Conservation (phyloP, 352 stramenopile species). For the Pythium apleroticum region DNA sequence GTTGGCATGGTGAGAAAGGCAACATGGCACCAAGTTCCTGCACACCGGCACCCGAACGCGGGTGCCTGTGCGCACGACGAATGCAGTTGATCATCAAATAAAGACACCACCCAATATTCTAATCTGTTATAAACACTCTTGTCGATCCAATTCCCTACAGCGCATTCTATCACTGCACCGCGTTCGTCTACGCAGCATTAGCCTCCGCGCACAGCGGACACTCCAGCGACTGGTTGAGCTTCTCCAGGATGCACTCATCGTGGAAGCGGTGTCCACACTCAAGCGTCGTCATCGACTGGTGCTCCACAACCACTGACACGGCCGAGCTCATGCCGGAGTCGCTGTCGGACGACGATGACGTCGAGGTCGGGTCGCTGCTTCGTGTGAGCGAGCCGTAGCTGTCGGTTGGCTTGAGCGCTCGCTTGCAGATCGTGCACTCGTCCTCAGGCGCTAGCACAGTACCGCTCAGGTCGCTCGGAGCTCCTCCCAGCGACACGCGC, state of each 20-base stretch:
- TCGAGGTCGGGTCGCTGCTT: conserved; percentile 25
- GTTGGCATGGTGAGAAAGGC: background rate
- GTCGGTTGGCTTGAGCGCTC: conserved; percentile 22
- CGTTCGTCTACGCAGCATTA: conserved; percentile 2
- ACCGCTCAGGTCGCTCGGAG: background rate
- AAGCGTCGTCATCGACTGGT: conserved; percentile 63
- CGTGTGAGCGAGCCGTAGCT: conserved; percentile 33
- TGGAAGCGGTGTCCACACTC: conserved; percentile 84
- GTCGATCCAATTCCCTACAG: background rate
- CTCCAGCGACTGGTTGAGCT: conserved; percentile 70
- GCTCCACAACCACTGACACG: conserved; percentile 27
- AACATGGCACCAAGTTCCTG: background rate
- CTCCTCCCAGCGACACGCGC: conserved; percentile 41
- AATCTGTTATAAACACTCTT: background rate
- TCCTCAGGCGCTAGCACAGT: conserved; percentile 33
- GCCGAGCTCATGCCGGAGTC: conserved; percentile 26
- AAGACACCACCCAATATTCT: background rate
- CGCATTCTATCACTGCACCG: no score
- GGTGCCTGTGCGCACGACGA: no score
- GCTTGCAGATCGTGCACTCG: conserved; percentile 60
- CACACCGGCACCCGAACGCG: no score
- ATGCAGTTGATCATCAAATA: background rate
- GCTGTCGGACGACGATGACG: conserved; percentile 17
- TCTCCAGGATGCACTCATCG: conserved; percentile 83
- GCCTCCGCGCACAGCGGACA: conserved; percentile 56